Evolutionary conservation across 179 eudicot genomes (phyloP).

Genomic region (Corrigiola litoralis): DNA sequence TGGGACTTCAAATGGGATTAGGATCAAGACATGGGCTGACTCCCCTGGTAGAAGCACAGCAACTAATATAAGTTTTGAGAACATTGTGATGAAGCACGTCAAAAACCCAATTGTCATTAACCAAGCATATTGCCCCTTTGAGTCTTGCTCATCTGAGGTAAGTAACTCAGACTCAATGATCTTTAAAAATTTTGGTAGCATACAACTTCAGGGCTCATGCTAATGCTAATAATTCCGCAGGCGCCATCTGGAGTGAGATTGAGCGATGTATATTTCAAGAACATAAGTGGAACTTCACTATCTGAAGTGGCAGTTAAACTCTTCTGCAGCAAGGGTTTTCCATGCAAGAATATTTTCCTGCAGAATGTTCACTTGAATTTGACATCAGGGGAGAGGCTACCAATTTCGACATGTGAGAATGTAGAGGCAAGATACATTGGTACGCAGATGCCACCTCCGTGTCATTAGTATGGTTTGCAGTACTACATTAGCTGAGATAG

Average conservation of each 20-base stretch:
- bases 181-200: neutral
- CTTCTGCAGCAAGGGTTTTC: conserved; percentile 30
- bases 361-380: conserved; percentile 32
- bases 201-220: neutral
- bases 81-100: conserved; percentile 47
- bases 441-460: conserved; percentile 52
- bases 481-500: neutral
- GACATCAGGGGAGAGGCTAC: conserved; percentile 23
- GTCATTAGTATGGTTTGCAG: conserved; percentile 10
- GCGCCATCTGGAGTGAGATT: conserved; percentile 34
- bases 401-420: conserved; percentile 42
- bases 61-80: conserved; percentile 39
- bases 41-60: conserved; percentile 34
- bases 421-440: conserved; percentile 44
- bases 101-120: conserved; percentile 52
- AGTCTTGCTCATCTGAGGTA: conserved; percentile 37
- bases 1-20: conserved; percentile 47
- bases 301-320: conserved; percentile 33
- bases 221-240: conserved; percentile 3
- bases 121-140: conserved; percentile 48
- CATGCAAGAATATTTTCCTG: conserved; percentile 28
- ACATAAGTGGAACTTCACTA: conserved; percentile 29
- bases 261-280: conserved; percentile 32
- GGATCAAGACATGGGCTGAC: conserved; percentile 64
- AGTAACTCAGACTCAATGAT: neutral